phyloP scores from a whole-genome alignment of 257 asterid species.

The Solanum clarkiae region DNA sequence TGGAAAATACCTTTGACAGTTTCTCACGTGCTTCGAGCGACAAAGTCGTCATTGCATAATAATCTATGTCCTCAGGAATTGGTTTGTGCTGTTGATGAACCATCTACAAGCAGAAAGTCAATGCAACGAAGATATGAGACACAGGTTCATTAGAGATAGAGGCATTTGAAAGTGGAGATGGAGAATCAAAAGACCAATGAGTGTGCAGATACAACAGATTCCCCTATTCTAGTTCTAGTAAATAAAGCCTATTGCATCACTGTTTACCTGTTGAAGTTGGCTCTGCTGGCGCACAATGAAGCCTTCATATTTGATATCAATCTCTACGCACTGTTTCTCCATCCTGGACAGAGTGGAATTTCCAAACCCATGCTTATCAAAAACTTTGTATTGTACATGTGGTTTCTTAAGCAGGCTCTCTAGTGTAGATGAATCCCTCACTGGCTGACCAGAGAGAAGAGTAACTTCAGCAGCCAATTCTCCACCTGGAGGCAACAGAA shows the following conservation, averaged over 20 bases:
- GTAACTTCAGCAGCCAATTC: conserved; percentile 69
- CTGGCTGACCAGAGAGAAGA: conserved; percentile 68
- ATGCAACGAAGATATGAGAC: neutral
- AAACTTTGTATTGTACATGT: conserved; percentile 56
- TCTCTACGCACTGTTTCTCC: conserved; percentile 88
- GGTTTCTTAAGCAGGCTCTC: conserved; percentile 97
- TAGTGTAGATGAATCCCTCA: conserved; percentile 67
- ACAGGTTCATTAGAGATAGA: neutral
- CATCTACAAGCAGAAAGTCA: conserved; percentile 46
- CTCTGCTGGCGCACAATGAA: conserved; percentile 80
- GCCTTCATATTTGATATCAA: conserved; percentile 92
- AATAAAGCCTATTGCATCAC: neutral
- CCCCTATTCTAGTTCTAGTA: neutral
- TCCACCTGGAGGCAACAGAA: conserved; percentile 38
- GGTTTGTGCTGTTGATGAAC: conserved; percentile 71
- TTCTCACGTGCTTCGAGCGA: conserved; percentile 94
- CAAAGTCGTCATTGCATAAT: conserved; percentile 61
- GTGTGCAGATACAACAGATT: neutral
- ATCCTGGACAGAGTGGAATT: conserved; percentile 49
- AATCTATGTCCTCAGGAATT: conserved; percentile 73
- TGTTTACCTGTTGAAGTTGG: conserved; percentile 80
- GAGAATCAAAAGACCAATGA: neutral
- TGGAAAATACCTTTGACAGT: conserved; percentile 64
- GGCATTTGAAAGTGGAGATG: neutral
- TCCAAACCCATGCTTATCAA: conserved; percentile 93